Evolutionary conservation across 1,139 yeast species (phyloP), one percentile per base, ranked within the genome.

Genomic region (Kodamaea plutei): DNA sequence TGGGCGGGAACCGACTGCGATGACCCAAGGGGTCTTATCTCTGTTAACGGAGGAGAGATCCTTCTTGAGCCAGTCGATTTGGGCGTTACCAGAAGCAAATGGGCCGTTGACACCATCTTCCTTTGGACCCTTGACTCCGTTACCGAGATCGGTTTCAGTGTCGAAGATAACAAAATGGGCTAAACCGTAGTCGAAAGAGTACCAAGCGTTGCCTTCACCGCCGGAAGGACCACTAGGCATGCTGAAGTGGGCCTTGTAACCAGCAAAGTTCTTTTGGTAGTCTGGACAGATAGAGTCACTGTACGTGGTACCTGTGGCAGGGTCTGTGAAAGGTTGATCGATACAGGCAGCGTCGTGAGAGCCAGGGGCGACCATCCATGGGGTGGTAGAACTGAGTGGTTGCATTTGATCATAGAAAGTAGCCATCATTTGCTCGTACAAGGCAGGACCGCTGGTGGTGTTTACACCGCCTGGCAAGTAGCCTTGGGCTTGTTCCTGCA

Each of bases 141-240:
- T 25, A 8, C 29, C 33, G n/a, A 30, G 15, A 15, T 30, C 33
- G 21, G 33, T 30, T 14, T 30, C 29, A 13, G 33, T 30, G 29
- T 30, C 25, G 22, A 25, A 30, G 25, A 13, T 25, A 5, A 30
- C 23, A 24, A 25, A 19, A 12, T 30, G 33, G 8, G 25, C 29
- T 9, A 28, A 22, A 2, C 33, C 29, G 26, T 30, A 30, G 26
- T 30, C 22, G 26, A 20, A 30, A 2, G 33, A 30, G 23, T 30
- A 30, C 33, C 33, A 30, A 15, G 25, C 22, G 23, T 30, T 30
- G 4, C 24, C 24, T 9, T 19, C 11, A 9, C 33, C 33, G 3
- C 33, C 33, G 9, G 26, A 25, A 14, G 25, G 23, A 3, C 9
- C 16, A 13, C 29, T 29, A 6, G 29, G 33, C 29, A 30, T 30